Conservation (phyloP, 2,329 filamentous ascomycete genomes). For the Phaeophleospora eucalypticola region DNA sequence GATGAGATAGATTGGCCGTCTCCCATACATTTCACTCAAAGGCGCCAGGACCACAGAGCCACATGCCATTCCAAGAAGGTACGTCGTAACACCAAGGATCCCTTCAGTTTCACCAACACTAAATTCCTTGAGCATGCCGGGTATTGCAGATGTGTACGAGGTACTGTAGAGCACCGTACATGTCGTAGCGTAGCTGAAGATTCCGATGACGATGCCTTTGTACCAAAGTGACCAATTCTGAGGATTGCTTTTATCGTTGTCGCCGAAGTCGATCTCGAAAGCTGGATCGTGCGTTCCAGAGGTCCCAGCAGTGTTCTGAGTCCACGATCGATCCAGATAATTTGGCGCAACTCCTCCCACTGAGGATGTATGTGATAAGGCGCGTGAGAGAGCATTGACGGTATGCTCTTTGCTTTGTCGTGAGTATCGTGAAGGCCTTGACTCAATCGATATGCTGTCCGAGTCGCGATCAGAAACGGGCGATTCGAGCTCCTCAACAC, state of each 20-base stretch:
- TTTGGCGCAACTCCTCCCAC: constrained; percentile 27
- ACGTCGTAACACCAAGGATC: constrained; percentile 73
- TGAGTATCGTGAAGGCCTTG: constrained; percentile 14
- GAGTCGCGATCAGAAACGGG: constrained; percentile 20
- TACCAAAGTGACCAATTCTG: constrained; percentile 62
- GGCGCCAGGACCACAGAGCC: constrained; percentile 72
- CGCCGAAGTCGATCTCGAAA: constrained; percentile 70
- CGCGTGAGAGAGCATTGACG: constrained; percentile 20
- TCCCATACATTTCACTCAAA: constrained; percentile 65
- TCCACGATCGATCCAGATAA: constrained; percentile 15
- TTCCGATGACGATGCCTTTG: constrained; percentile 52
- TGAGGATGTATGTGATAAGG: constrained; percentile 28
- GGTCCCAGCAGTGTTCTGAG: constrained; percentile 20
- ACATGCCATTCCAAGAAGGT: constrained; percentile 68
- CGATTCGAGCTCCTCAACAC: constrained; percentile 25
- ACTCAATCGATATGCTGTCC: constrained; percentile 22
- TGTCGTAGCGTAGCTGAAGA: constrained; percentile 56
- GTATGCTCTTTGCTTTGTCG: constrained; percentile 23
- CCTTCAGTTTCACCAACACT: constrained; percentile 57
- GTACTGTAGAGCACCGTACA: constrained; percentile 66
- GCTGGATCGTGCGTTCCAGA: constrained; percentile 42
- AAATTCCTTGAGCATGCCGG: constrained; percentile 63
- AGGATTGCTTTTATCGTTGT: constrained; percentile 61
- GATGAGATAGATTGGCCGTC: constrained; percentile 63
- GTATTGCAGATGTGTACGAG: constrained; percentile 68